These are phyloP conservation scores for Mallotus japonicus DNA, from an alignment of 441 rosid species.

Conservation along the genomic window DNA sequence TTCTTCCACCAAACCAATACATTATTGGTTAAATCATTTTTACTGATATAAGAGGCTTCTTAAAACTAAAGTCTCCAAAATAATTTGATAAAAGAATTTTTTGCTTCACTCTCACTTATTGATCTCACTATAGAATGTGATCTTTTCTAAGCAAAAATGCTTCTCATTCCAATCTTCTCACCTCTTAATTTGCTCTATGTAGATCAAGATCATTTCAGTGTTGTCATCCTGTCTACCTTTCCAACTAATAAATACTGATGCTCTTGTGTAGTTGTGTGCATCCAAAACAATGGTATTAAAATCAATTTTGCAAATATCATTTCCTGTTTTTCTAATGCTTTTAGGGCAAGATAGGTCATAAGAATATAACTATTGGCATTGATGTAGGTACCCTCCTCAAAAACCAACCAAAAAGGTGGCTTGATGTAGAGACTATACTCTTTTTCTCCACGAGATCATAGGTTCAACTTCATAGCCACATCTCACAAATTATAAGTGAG, in stretches of 20 bases:
- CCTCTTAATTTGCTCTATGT: neutral
- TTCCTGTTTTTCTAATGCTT: neutral
- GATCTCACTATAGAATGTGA: neutral
- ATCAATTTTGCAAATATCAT: neutral
- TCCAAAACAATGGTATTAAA: no score
- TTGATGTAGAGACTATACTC: no score
- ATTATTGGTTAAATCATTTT: conserved; percentile 1
- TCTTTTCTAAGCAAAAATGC: neutral
- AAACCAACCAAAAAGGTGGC: no score
- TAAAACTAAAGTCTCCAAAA: neutral
- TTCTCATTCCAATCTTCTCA: neutral
- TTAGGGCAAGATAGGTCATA: neutral
- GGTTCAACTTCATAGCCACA: no score
- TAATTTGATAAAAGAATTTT: neutral
- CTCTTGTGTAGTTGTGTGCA: neutral
- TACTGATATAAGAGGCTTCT: neutral
- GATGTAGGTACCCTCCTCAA: no score
- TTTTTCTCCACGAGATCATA: no score
- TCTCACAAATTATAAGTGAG: no score
- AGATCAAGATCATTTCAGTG: neutral
- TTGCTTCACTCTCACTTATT: conserved; percentile 13
- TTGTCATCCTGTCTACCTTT: neutral
- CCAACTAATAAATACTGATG: neutral
- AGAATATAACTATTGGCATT: neutral
- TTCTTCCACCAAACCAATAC: conserved; percentile 21